Conservation (phyloP, 225 moss, liverwort and hornwort genomes). For the Antitrichia curtipendula region DNA sequence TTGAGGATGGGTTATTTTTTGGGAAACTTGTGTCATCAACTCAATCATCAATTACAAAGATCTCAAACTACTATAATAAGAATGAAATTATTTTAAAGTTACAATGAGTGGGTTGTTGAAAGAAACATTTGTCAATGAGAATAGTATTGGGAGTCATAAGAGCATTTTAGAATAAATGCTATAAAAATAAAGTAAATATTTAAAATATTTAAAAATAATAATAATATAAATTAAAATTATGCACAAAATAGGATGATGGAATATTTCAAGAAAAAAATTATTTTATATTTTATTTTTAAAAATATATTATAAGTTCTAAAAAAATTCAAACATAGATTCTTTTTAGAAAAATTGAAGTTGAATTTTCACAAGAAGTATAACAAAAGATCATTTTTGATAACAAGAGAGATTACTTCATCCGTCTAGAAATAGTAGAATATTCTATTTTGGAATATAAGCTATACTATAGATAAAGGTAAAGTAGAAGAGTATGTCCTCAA, state of each 20-base stretch:
- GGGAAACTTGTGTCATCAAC: accelerated
- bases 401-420: not conserved
- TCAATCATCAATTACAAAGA: not conserved
- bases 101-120: too few species aligned
- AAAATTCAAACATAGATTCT: not conserved
- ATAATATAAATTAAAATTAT: not conserved
- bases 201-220: too few species aligned
- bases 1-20: too few species aligned
- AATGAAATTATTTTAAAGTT: too few species aligned
- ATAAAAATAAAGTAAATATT: not conserved
- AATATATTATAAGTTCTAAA: not conserved
- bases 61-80: not conserved
- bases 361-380: not conserved
- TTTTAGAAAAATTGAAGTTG: not conserved
- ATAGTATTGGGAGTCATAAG: not conserved
- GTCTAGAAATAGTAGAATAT: not conserved
- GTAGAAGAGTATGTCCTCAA: not conserved
- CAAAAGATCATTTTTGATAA: not conserved
- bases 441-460: not conserved
- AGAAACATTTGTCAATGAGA: not conserved
- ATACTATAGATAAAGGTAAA: not conserved
- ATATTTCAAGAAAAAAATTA: not conserved
- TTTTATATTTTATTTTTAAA: too few species aligned
- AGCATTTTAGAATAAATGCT: not conserved
- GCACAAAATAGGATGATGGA: too few species aligned